Evolutionary conservation across 129 eudicot genomes (phyloP), one percentile per base, ranked within the genome.

Genomic region (Arctium minus): DNA sequence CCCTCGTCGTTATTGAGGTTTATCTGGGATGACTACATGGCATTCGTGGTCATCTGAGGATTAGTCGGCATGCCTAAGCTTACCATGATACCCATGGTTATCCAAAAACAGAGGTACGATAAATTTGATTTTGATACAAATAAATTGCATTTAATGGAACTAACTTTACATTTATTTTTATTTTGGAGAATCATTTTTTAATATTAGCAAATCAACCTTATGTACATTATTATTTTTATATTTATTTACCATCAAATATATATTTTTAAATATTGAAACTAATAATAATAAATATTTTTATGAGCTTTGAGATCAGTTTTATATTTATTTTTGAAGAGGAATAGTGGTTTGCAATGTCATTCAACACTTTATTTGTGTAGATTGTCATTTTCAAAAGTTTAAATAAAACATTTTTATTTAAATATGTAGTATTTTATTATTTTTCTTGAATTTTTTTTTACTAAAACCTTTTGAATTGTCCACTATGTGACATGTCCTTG

Each of bases 261-360:
- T 33, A 33, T 33, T 33, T 33, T 33, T 2, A 46, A 46, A 10
- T 46, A 46, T 46, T 46, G 56, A 33, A 9, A 46, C 56, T 46
- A 42, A 46, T 10, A 10, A 46, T 10, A 46, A 46, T 8, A 46
- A 1, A 46, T 0, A 46, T 46, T 46, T 46, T 46, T 46, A 46
- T 10, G 4, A 46, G 50, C 8, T 1, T 42, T 42, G 50, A 42
- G 50, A 40, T 53, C 15, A 53, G 6, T 15, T 56, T 56, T 56
- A 56, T 56, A 56, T 56, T 56, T 60, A 60, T n/a, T 60, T 60
- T 17, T 60, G 29, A 60, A 39, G 10, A 73, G 8, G 7, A 80
- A 50, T 70, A 80, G 72, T 71, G 70, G 78, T 72, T 80, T 75
- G 33, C 70, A 38, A 62, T 64, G 84, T 81, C 84, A 37, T 62